Conservation (phyloP, 2,329 filamentous ascomycete species). For the Fusarium sp. region DNA sequence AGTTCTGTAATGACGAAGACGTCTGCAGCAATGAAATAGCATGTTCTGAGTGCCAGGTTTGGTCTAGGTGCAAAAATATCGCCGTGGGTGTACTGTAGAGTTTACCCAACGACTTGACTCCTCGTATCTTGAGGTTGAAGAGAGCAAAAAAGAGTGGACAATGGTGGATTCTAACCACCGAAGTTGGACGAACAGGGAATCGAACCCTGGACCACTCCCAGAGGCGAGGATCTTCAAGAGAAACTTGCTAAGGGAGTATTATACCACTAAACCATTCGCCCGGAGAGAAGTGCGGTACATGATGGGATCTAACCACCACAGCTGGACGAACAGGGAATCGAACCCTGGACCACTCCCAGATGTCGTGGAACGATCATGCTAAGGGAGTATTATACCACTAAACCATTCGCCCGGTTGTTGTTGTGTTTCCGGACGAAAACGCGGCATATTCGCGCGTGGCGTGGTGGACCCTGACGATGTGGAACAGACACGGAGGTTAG, state of each 20-base stretch:
- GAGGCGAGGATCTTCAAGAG: background rate
- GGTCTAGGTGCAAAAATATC: background rate
- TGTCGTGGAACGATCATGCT: slow-evolving; percentile 24
- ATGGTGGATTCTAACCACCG: slow-evolving; percentile 28
- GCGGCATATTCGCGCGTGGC: slow-evolving; percentile 11
- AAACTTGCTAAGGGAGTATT: slow-evolving; percentile 44
- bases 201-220: slow-evolving; percentile 39
- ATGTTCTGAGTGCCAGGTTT: background rate
- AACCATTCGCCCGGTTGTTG: slow-evolving; percentile 43
- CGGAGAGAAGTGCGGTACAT: slow-evolving; percentile 2
- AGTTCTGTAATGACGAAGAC: background rate
- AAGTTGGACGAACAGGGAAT: slow-evolving; percentile 41
- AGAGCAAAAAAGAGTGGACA: background rate
- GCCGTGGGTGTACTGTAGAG: background rate
- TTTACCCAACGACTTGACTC: background rate
- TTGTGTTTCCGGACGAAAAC: background rate
- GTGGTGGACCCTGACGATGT: background rate
- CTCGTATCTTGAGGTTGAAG: background rate
- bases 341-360: slow-evolving; percentile 38
- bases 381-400: slow-evolving; percentile 46
- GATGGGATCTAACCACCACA: slow-evolving; percentile 28
- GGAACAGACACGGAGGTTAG: background rate
- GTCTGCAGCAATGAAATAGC: background rate
- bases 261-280: slow-evolving; percentile 47
- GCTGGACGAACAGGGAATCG: slow-evolving; percentile 43